Percentiles rank a stretch among this genome's conserved stretches.
Evolutionary conservation across 1,284 basidiomycete species (phyloP).

Genomic region (Marasmius oreades): DNA sequence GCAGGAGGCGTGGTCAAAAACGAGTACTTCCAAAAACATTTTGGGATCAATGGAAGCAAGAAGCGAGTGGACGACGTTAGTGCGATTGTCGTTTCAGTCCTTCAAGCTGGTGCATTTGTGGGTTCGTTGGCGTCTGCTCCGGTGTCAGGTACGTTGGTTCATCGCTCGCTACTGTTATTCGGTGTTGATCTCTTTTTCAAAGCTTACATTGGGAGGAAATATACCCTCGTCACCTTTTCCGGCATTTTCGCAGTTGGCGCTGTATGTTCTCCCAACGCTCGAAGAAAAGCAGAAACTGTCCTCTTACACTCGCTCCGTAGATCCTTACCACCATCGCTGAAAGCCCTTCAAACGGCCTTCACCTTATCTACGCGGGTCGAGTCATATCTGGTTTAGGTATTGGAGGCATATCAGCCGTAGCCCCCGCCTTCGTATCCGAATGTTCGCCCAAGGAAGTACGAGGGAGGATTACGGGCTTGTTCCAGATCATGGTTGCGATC

Average conservation of each 20-base stretch:
- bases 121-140: conserved; percentile 58
- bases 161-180: neutral
- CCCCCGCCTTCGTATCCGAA: conserved; percentile 65
- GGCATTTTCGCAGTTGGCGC: conserved; percentile 57
- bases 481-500: conserved; percentile 55
- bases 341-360: conserved; percentile 38
- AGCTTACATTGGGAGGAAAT: conserved; percentile 38
- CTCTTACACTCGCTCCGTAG: conserved; percentile 1
- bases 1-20: conserved; percentile 62
- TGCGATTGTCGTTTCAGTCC: conserved; percentile 62
- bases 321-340: conserved; percentile 27
- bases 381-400: conserved; percentile 54
- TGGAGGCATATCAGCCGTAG: conserved; percentile 51
- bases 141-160: conserved; percentile 39
- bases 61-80: conserved; percentile 36
- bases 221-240: conserved; percentile 47
- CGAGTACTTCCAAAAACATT: conserved; percentile 50
- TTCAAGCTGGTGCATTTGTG: conserved; percentile 69
- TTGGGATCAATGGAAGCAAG: conserved; percentile 40
- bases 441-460: conserved; percentile 62
- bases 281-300: conserved; percentile 6
- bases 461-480: conserved; percentile 57
- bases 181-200: neutral
- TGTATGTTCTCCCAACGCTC: no score
- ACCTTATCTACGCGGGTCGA: conserved; percentile 60